Base-by-base conservation (phyloP, 2,329 filamentous ascomycete species). In the Microsporum audouinii region DNA sequence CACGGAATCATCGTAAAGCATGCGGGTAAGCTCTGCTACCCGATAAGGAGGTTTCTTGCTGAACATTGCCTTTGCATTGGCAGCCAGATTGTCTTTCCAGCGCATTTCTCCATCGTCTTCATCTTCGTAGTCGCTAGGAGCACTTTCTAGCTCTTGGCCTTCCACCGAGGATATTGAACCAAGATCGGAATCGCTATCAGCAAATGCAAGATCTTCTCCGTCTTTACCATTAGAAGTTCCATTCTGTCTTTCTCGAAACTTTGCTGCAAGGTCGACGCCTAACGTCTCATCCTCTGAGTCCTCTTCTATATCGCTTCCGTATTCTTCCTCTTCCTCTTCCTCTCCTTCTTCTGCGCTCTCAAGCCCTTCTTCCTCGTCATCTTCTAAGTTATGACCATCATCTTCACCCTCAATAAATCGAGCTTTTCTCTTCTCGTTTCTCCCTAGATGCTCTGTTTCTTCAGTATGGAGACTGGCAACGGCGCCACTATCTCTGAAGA, bases 181-280 rank as follows among this genome's bases (percentile, higher is more conserved):
- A 3, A 99, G 80, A 71, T 99, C 95, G 0, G 94, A 99, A 73
- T 99, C 95, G 69, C 90, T 96, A 70, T 99, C 94, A 12, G 94
- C 94, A 77, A 96, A 99, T 1, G 86, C 89, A 61, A 97, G 69
- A 60, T 96, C 89, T 34, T 85, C 88, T n/a, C 10, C 45, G 29
- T 84, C 83, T 8, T 78, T 78, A 27, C 71, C 80, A 41, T 82
- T 77, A 3, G 79, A 77, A 17, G 80, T 80, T n/a, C 79, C 82
- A 60, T 82, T 83, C 39, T 78, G 74, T 33, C 69, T 70, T 61
- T 76, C 71, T 60, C 70, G 74, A 62, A 79, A 75, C 10, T 69
- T 73, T 31, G 72, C 71, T 41, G 74, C 76, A 27, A 79, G 76
- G 62, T 76, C 75, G 10, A 75, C 71, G 17, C 75, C 71, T 41